These are phyloP conservation scores for Podaxis rugospora DNA, from an alignment of 768 basidiomycete species.

Conservation along the genomic window DNA sequence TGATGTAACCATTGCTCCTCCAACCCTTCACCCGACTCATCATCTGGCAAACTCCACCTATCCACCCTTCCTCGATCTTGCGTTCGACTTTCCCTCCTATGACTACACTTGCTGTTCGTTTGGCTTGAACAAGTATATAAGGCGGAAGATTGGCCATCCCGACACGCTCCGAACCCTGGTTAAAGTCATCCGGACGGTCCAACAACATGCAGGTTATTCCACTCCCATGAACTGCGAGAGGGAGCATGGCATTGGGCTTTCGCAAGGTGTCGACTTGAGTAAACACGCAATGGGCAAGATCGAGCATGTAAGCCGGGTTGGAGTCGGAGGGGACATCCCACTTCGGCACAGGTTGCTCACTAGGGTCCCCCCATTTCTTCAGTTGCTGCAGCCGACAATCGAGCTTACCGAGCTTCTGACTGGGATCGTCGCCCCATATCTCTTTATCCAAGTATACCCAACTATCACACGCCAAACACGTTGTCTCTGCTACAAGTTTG, in stretches of 20 bases:
- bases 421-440: constrained; percentile 5
- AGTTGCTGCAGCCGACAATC: constrained; percentile 10
- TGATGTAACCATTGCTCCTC: not conserved
- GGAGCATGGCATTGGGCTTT: constrained; percentile 9
- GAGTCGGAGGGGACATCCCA: not conserved
- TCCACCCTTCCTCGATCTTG: not conserved
- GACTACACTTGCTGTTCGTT: not conserved
- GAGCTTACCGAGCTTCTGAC: constrained; percentile 7
- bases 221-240: constrained; percentile 15
- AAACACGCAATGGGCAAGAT: constrained; percentile 6
- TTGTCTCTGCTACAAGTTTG: constrained; percentile 13
- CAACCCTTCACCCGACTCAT: not conserved
- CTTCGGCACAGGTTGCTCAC: not conserved
- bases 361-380: constrained; percentile 14
- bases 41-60: not conserved
- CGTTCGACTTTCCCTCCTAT: not conserved
- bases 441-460: constrained; percentile 13
- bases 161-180: constrained; percentile 8
- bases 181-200: constrained; percentile 9
- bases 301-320: constrained; percentile 6
- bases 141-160: constrained; percentile 18
- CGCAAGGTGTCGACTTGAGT: not conserved
- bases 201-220: constrained; percentile 19
- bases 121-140: constrained; percentile 14
- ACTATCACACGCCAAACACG: constrained; percentile 14